phyloP scores from a whole-genome alignment of 371 early-diverging fungal species.

The Circinella umbellata region DNA sequence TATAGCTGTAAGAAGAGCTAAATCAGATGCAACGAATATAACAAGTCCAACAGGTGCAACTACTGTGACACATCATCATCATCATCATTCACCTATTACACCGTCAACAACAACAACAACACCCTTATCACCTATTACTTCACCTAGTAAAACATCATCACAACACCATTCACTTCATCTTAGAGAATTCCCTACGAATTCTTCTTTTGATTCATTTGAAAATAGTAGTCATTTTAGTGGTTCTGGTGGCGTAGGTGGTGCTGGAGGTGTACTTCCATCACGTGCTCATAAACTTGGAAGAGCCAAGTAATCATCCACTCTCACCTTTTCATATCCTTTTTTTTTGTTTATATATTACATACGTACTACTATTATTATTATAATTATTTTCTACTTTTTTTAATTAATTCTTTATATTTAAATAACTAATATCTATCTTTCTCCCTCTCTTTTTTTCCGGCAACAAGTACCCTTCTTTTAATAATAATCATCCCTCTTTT shows the following conservation, averaged over 20 bases:
- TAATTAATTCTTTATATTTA: too few species aligned
- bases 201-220: slow-evolving; percentile 43
- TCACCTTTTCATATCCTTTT: not conserved
- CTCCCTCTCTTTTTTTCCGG: too few species aligned
- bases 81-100: not conserved
- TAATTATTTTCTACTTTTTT: too few species aligned
- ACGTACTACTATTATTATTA: too few species aligned
- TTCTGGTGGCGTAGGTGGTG: slow-evolving; percentile 44
- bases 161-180: not conserved
- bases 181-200: slow-evolving; percentile 17
- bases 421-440: too few species aligned
- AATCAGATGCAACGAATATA: slow-evolving; percentile 18
- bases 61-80: not conserved
- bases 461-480: too few species aligned
- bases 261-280: slow-evolving; percentile 30
- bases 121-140: not conserved
- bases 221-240: slow-evolving; percentile 51
- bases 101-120: not conserved
- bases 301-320: not conserved
- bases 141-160: not conserved
- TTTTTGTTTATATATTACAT: not conserved
- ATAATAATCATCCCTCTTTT: too few species aligned
- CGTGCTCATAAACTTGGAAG: slow-evolving; percentile 19
- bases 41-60: slow-evolving; percentile 8
- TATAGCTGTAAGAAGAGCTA: slow-evolving; percentile 54